phyloP scores from a whole-genome alignment of 176 grass and related monocot genomes.

The Rhipidocladum racemiflorum region DNA sequence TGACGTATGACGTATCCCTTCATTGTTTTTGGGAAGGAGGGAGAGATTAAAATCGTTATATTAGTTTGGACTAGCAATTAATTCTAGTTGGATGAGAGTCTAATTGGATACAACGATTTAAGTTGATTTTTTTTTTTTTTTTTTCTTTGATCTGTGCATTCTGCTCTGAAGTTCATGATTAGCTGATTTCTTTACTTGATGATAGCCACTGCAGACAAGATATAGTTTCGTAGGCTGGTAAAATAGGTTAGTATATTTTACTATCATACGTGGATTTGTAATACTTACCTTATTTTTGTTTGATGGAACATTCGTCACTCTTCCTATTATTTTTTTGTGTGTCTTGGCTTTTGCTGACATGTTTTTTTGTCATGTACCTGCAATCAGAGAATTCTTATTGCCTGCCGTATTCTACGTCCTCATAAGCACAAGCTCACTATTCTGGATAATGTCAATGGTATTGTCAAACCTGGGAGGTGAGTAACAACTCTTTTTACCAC shows the following conservation, averaged over 20 bases:
- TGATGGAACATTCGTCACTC: not conserved
- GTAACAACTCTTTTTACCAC: not conserved
- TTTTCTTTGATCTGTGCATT: not conserved
- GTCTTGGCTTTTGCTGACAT: not conserved
- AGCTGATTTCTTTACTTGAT: not conserved
- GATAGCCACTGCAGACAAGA: not conserved
- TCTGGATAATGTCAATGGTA: constrained; percentile 56
- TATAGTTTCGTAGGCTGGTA: not conserved
- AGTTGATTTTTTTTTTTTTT: not conserved
- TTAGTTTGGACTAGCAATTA: too few relatives aligned
- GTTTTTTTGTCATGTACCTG: not conserved
- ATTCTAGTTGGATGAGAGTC: not conserved
- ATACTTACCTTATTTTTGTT: not conserved
- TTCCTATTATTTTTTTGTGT: not conserved
- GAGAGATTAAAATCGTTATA: too few relatives aligned
- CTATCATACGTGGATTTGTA: too few relatives aligned
- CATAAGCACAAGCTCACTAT: constrained; percentile 50
- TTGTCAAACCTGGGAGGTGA: constrained; percentile 68
- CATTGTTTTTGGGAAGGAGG: too few relatives aligned
- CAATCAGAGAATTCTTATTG: constrained; percentile 54
- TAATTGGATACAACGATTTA: not conserved
- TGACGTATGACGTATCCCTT: too few relatives aligned
- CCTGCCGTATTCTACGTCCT: constrained; percentile 31
- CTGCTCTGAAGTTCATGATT: not conserved
- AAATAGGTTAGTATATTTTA: not conserved